Evolutionary conservation across 106 monocot genomes (phyloP).

Genomic region (Acorus calamus): DNA sequence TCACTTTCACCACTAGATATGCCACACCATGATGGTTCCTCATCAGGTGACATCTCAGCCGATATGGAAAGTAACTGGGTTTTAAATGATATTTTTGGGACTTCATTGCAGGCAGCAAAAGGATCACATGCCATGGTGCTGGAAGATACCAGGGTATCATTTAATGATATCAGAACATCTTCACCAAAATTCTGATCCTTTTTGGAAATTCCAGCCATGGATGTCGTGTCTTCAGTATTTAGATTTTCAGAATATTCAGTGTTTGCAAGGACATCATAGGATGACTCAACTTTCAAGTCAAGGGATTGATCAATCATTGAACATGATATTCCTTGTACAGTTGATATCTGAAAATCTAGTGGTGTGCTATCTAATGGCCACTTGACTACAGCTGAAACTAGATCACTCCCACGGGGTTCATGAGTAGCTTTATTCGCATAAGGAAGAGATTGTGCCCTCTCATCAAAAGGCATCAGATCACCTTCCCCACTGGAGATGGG

Average conservation of each 20-base stretch:
- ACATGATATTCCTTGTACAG: too few relatives aligned
- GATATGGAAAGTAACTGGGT: too few relatives aligned
- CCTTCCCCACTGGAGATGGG: constrained; percentile 67
- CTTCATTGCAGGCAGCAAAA: too few relatives aligned
- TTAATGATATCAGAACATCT: constrained; percentile 4
- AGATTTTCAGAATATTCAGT: too few relatives aligned
- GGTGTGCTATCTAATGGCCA: background rate
- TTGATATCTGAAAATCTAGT: background rate
- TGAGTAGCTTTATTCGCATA: constrained; percentile 4
- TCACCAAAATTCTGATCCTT: background rate
- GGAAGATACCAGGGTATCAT: background rate
- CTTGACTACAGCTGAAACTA: background rate
- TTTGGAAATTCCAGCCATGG: too few relatives aligned
- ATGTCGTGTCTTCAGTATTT: too few relatives aligned
- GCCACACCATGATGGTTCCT: constrained; percentile 39
- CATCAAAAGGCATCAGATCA: constrained; percentile 63
- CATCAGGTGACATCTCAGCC: too few relatives aligned
- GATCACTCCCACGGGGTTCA: constrained; percentile 1
- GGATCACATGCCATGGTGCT: too few relatives aligned
- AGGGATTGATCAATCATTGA: too few relatives aligned
- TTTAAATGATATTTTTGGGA: too few relatives aligned
- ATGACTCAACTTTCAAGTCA: too few relatives aligned
- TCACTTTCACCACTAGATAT: constrained; percentile 75
- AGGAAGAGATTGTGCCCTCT: constrained; percentile 33
- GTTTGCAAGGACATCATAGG: too few relatives aligned